phyloP scores from a whole-genome alignment of 495 filamentous ascomycete genomes.

The Neurospora tetrasperma region DNA sequence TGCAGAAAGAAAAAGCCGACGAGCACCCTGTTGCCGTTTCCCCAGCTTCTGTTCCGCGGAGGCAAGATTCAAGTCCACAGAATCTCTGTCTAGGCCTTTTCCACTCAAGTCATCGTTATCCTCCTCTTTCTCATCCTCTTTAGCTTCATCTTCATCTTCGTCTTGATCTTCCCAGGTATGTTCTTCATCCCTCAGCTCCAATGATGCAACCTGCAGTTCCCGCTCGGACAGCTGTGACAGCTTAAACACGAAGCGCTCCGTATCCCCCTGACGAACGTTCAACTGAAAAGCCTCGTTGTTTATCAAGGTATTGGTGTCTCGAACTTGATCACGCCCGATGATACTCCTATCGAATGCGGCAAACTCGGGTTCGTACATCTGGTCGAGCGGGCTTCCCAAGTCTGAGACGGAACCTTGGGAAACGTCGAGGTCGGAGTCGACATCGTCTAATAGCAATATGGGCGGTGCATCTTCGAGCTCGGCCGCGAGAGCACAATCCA shows the following conservation, averaged over 20 bases:
- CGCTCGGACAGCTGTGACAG: slow-evolving; percentile 7
- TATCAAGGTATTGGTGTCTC: slow-evolving; percentile 33
- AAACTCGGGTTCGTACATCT: slow-evolving; percentile 49
- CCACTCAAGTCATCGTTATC: not conserved
- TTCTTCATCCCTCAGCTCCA: slow-evolving; percentile 14
- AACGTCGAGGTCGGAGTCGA: slow-evolving; percentile 21
- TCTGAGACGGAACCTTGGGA: slow-evolving; percentile 4
- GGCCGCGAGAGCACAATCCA: slow-evolving; percentile 49
- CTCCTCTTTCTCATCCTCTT: not conserved
- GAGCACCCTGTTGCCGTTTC: slow-evolving; percentile 22
- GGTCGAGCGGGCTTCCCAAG: slow-evolving; percentile 19
- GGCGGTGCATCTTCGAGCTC: slow-evolving; percentile 36
- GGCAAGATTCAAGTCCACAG: not conserved
- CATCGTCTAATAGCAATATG: slow-evolving; percentile 36
- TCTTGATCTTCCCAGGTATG: not conserved
- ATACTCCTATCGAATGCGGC: slow-evolving; percentile 47
- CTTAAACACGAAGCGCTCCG: slow-evolving; percentile 29
- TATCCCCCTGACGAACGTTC: slow-evolving; percentile 48
- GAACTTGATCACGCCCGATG: slow-evolving; percentile 47
- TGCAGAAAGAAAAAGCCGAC: slow-evolving; percentile 63
- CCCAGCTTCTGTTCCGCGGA: slow-evolving; percentile 8
- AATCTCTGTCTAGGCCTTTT: not conserved
- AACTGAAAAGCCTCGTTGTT: slow-evolving; percentile 52
- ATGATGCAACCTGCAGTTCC: not conserved
- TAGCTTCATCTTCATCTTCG: not conserved